Evolutionary conservation across 768 basidiomycete genomes (phyloP).

Genomic region (Galerina marginata): DNA sequence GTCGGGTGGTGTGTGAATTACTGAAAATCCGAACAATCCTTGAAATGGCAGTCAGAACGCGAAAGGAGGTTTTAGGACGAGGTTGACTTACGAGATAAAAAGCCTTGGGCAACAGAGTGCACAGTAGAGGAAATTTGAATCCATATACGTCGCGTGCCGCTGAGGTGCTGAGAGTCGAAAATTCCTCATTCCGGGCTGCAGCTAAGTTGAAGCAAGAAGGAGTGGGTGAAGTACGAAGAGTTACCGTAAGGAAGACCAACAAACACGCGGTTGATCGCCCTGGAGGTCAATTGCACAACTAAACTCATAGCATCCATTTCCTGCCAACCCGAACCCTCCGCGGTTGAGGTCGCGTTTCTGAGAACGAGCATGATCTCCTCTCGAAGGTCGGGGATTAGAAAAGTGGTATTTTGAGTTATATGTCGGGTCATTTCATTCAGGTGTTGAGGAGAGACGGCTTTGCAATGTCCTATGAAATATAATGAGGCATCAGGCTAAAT

Average conservation of each 20-base stretch:
- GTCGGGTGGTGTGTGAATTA: constrained; percentile 4
- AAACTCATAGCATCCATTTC: constrained; percentile 16
- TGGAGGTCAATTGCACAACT: constrained; percentile 3
- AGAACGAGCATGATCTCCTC: constrained; percentile 50
- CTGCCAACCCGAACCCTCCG: constrained; percentile 15
- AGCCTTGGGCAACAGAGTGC: background rate
- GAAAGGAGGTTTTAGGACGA: background rate
- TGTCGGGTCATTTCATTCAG: background rate
- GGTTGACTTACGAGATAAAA: background rate
- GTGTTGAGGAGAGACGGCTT: background rate
- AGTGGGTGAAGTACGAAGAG: background rate
- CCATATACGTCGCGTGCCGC: constrained; percentile 1
- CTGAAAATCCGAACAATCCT: constrained; percentile 12
- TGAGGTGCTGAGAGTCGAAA: background rate
- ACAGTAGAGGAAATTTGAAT: background rate
- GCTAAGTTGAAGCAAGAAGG: background rate
- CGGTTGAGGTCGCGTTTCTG: constrained; percentile 25
- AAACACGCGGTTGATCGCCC: constrained; percentile 14
- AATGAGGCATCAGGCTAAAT: constrained; percentile 13
- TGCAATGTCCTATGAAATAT: constrained; percentile 12
- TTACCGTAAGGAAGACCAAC: constrained; percentile 29
- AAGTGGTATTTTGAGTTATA: constrained; percentile 34
- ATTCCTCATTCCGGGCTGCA: constrained; percentile 5
- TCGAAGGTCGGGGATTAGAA: constrained; percentile 38
- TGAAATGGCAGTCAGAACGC: constrained; percentile 12